Base-by-base conservation (phyloP, 331 rosid species). In the Cydonia oblonga region DNA sequence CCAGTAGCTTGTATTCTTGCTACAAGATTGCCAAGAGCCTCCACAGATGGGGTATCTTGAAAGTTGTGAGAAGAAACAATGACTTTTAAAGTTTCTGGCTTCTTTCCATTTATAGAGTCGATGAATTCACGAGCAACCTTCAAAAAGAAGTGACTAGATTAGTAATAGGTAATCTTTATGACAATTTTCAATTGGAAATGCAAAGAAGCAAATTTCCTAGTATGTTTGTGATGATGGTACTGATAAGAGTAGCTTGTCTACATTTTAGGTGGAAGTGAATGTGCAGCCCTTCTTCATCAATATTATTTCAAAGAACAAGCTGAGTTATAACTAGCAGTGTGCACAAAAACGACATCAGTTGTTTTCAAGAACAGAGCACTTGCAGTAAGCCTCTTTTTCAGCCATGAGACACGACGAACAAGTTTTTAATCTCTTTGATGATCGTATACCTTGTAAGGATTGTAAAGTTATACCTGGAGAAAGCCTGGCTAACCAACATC, bases 31-130 rank as follows among this genome's bases (percentile, higher is more conserved):
- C 96, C 91, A 78, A 93, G 95, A 75, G 88, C 96, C 87, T 93
- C 98, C 68, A 77, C 81, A 23, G 96, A 84, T 33, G 97, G 96
- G 54, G 97, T 91, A 49, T 42, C 28, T 71, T 84, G 83, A 81
- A 91, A 93, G 81, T 93, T 93, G 84, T 93, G 96, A 72, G 92
- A 91, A 49, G 98, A 93, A 83, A 93, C 96, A 56, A 91, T 84
- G 81, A 93, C 79, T 84, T 83, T 88, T 35, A 81, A 82, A 59
- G 81, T 89, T n/a, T 83, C 77, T 65, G 83, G 81, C 66, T 81
- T 84, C 88, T 80, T 86, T 75, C 88, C 88, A 32, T 56, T 70
- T 75, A 93, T 81, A 72, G 91, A 87, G 65, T 91, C 85, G 61
- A 60, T 75, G 87, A 93, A 91, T 78, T 86, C 82, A 67, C n/a